A percentile compares a stretch with the other conserved stretches of the same genome.
Evolutionary conservation across 495 filamentous ascomycete genomes (phyloP).

Genomic region (Penicillium pulvis): DNA sequence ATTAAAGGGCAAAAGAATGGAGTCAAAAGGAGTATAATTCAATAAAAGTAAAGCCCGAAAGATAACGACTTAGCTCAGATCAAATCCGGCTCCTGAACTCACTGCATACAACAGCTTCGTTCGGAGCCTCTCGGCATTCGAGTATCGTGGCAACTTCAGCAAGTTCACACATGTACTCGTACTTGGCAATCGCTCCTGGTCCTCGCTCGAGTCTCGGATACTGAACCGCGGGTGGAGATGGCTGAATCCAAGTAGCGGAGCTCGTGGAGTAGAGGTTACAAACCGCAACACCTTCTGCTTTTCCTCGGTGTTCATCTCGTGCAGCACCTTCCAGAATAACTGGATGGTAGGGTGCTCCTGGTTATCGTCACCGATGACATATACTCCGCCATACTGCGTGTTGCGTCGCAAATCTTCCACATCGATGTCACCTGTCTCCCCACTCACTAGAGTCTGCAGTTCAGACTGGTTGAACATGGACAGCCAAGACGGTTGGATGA

Average conservation of each 20-base stretch:
- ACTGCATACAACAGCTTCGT: slow-evolving; percentile 89
- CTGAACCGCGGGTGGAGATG: slow-evolving; percentile 85
- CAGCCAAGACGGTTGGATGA: slow-evolving; percentile 91
- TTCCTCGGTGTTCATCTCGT: slow-evolving; percentile 69
- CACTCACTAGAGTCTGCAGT: slow-evolving; percentile 88
- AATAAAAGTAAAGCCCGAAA: slow-evolving; percentile 2
- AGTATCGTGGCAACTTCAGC: slow-evolving; percentile 88
- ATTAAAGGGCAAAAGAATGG: slow-evolving; percentile 2
- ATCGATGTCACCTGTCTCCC: slow-evolving; percentile 80
- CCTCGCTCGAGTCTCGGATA: slow-evolving; percentile 82
- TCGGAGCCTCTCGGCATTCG: slow-evolving; percentile 59
- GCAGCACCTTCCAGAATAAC: slow-evolving; percentile 93
- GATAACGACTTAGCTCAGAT: slow-evolving; percentile 66
- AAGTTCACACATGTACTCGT: slow-evolving; percentile 97
- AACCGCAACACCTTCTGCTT: slow-evolving; percentile 89
- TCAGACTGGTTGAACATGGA: slow-evolving; percentile 98
- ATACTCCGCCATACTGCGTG: slow-evolving; percentile 86
- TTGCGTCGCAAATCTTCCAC: slow-evolving; percentile 85
- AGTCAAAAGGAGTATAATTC: background rate
- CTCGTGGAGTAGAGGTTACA: slow-evolving; percentile 89
- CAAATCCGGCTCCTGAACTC: slow-evolving; percentile 90
- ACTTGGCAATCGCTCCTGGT: slow-evolving; percentile 81
- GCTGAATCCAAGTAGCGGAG: slow-evolving; percentile 88
- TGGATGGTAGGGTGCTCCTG: slow-evolving; percentile 80
- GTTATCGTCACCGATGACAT: slow-evolving; percentile 82